Conservation (phyloP, 2,329 filamentous ascomycete species). For the Fusarium chaquense region DNA sequence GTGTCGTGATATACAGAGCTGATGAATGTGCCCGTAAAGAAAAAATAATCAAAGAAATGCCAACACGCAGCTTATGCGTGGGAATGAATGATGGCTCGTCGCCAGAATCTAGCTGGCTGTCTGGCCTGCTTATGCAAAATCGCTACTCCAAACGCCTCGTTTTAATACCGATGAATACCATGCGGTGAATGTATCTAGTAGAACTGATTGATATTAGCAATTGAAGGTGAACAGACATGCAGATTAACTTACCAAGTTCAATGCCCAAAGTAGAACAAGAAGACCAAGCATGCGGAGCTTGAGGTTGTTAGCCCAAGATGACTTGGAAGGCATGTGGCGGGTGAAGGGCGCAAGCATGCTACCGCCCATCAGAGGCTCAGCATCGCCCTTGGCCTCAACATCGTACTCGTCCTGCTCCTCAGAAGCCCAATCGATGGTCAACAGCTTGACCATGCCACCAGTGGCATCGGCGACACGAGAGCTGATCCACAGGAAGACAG, state of each 20-base stretch:
- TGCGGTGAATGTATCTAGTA: slow-evolving; percentile 24
- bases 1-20: slow-evolving; percentile 19
- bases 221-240: rapidly evolving
- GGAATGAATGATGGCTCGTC: slow-evolving; percentile 11
- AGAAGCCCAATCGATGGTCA: slow-evolving; percentile 30
- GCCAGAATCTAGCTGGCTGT: not conserved
- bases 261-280: slow-evolving; percentile 33
- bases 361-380: slow-evolving; percentile 29
- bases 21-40: slow-evolving; percentile 2
- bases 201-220: slow-evolving; percentile 22
- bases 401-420: slow-evolving; percentile 27
- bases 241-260: slow-evolving; percentile 33
- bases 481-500: slow-evolving; percentile 48
- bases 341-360: slow-evolving; percentile 27
- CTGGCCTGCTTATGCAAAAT: slow-evolving; percentile 6
- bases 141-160: slow-evolving; percentile 36
- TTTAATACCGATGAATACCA: not conserved
- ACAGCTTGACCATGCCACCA: slow-evolving; percentile 37
- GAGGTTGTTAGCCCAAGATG: slow-evolving; percentile 35
- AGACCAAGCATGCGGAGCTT: slow-evolving; percentile 37
- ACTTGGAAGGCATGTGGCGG: slow-evolving; percentile 35
- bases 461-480: slow-evolving; percentile 36
- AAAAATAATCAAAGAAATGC: slow-evolving; percentile 11
- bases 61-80: not conserved
- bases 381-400: slow-evolving; percentile 36